Percentiles rank a stretch among this genome's conserved stretches.
Evolutionary conservation across 257 asterid species (phyloP).

Genomic region (Orobanche coerulescens): DNA sequence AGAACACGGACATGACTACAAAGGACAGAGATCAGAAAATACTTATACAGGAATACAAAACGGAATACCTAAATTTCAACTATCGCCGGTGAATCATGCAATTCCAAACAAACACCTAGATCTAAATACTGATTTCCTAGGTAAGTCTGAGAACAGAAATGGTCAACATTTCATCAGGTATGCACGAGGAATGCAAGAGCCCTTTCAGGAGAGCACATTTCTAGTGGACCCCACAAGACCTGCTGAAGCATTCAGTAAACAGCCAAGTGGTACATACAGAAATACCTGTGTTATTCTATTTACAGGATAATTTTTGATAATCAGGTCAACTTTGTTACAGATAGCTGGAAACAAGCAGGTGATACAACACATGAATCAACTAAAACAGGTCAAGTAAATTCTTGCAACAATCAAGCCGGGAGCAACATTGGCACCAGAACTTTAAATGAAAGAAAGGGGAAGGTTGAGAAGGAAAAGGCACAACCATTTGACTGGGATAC

Average conservation of each 20-base stretch:
- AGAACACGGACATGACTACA: constrained; percentile 18
- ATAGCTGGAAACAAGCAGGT: constrained; percentile 11
- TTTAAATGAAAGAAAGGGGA: constrained; percentile 46
- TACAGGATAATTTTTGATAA: constrained; percentile 8
- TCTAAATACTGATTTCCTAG: constrained; percentile 21
- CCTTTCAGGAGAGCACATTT: constrained; percentile 27
- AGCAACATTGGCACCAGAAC: constrained; percentile 22
- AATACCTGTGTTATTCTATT: constrained; percentile 9
- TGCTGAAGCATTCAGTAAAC: constrained; percentile 33
- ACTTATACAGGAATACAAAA: constrained; percentile 25
- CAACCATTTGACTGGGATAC: constrained; percentile 67
- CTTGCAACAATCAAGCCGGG: constrained; percentile 23
- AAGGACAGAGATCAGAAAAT: constrained; percentile 32
- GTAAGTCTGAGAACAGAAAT: constrained; percentile 24
- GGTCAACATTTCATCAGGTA: no score
- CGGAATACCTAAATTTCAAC: constrained; percentile 28
- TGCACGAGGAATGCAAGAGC: no score
- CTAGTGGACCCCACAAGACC: constrained; percentile 27
- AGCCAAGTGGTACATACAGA: constrained; percentile 34
- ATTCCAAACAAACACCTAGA: constrained; percentile 18
- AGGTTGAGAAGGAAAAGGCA: constrained; percentile 40
- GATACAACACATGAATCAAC: constrained; percentile 8
- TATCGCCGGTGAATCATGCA: constrained; percentile 25
- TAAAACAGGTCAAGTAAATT: constrained; percentile 12
- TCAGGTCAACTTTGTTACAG: constrained; percentile 21